Conservation (phyloP, 345 rosid genomes). For the Dipteronia dyeriana region DNA sequence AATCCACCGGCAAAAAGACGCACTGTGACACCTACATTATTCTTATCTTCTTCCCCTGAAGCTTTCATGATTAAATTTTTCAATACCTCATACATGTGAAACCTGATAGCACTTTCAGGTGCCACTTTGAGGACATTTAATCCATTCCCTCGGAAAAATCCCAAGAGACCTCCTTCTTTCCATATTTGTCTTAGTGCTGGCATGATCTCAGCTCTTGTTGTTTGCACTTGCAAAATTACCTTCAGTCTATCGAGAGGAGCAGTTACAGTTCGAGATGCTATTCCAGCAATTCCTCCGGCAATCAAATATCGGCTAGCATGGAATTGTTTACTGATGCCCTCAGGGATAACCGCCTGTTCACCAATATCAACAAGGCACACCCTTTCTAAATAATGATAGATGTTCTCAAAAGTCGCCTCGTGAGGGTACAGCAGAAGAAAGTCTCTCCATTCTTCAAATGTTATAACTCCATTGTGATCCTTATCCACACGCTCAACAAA, state of each 20-base stretch:
- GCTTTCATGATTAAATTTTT: slow-evolving; percentile 56
- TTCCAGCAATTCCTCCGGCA: slow-evolving; percentile 92
- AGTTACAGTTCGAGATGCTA: slow-evolving; percentile 84
- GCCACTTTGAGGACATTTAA: slow-evolving; percentile 87
- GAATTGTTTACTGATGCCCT: slow-evolving; percentile 80
- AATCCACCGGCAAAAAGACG: slow-evolving; percentile 80
- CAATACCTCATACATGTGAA: slow-evolving; percentile 73
- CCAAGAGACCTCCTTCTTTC: slow-evolving; percentile 60
- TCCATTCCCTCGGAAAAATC: slow-evolving; percentile 82
- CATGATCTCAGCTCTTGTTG: slow-evolving; percentile 52
- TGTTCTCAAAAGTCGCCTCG: slow-evolving; percentile 93
- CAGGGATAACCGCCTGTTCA: slow-evolving; percentile 81
- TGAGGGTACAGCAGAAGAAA: slow-evolving; percentile 88
- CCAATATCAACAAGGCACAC: slow-evolving; percentile 88
- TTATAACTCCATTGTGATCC: slow-evolving; percentile 86
- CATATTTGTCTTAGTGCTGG: slow-evolving; percentile 69
- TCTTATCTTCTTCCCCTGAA: slow-evolving; percentile 52
- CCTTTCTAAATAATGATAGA: slow-evolving; percentile 85
- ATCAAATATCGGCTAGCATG: slow-evolving; percentile 76
- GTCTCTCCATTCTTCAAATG: slow-evolving; percentile 96
- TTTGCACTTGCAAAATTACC: slow-evolving; percentile 83
- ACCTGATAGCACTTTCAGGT: slow-evolving; percentile 90
- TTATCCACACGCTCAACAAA: slow-evolving; percentile 94
- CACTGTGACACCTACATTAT: slow-evolving; percentile 58
- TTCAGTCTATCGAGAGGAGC: slow-evolving; percentile 92